Base-by-base conservation (phyloP, 441 rosid genomes). In the Pelargonium australe region DNA sequence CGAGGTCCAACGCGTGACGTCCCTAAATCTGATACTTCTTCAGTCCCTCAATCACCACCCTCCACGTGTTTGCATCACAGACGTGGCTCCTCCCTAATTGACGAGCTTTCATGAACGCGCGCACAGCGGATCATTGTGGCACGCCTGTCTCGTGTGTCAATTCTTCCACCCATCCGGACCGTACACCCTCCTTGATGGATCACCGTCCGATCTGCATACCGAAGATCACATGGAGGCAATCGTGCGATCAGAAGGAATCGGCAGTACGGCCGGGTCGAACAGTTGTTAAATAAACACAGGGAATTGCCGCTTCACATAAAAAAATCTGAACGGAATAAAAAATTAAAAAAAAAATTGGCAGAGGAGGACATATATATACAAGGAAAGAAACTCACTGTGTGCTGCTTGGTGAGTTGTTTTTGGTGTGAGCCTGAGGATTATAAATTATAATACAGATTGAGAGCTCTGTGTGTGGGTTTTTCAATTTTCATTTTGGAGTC, bases 331-430 rank as follows among this genome's bases (percentile, higher is more conserved):
- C 10, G 61, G 61, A 55, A 55, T 16, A 55, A 55, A n/a, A 10
- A 13, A 51, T 4, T 14, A 51, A 13, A 4, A 31, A 31, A 31
- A 3, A 51, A 58, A 9, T 19, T 9, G 2, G 23, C 10, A 13
- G 60, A n/a, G n/a, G n/a, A n/a, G n/a, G 49, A 60, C 23, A 60
- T 60, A 60, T 60, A 60, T 60, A 60, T 60, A 60, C 64, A 60
- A 10, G 64, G 64, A 60, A 23, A 60, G 37, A 60, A 60, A 60
- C 14, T 60, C 64, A 60, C 64, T 9, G 64, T 60, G 64, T 23
- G 17, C 16, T 8, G 25, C 28, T 58, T 58, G 63, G 23, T 60
- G 62, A 57, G 62, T 58, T 58, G 58, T 58, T 19, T 55, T 19
- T 58, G 63, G 61, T 55, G 61, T 47, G 53, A 20, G 23, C 23